Base-by-base conservation (phyloP, 192 early-diverging fungal genomes). In the Coemansia umbellata region DNA sequence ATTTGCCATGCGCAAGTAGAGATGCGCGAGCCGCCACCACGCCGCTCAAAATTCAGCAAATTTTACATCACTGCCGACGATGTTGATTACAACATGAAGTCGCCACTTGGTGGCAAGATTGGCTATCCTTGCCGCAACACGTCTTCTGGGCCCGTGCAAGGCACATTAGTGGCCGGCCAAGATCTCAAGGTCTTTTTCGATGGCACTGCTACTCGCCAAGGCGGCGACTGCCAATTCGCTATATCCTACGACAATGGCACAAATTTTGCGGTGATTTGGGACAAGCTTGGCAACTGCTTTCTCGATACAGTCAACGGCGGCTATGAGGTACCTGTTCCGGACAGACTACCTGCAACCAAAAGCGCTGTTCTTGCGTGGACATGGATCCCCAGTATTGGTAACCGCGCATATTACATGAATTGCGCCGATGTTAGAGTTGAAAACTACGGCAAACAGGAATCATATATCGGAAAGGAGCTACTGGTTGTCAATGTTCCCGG, bases 221-320 rank as follows among this genome's bases (percentile, higher is more conserved):
- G 66, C 48, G 72, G 72, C 37, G 65, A 75, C 28, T 75, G 72
- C 51, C 72, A 75, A 37, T 75, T 75, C 42, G 47, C 73, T 11
- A 65, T 75, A 0, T 69, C 66, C 6, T 75, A 75, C 50, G 73
- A 75, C 60, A 75, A 75, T 24, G 84, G 77, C 17, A 64, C 55
- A 8, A 64, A 13, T 22, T 86, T 78, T 68, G 86, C 78, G 0
- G 84, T 84, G 3, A 15, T 88, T 36, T 75, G 78, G 66, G 79
- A 80, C 40, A 59, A 76, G 18, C 53, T 78, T 8, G 60, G 61
- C 1, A 55, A 58, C 14, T 84, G 82, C 18, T 54, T 81, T 21
- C 37, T 66, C 2, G 67, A 63, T 22, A 66, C 66, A 2, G 54
- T 69, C 14, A 71, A 78, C 17, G 64, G 63, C 24, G 62, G 62